phyloP scores from a whole-genome alignment of 1,284 basidiomycete species.

The Sanghuangporus sanghuang region DNA sequence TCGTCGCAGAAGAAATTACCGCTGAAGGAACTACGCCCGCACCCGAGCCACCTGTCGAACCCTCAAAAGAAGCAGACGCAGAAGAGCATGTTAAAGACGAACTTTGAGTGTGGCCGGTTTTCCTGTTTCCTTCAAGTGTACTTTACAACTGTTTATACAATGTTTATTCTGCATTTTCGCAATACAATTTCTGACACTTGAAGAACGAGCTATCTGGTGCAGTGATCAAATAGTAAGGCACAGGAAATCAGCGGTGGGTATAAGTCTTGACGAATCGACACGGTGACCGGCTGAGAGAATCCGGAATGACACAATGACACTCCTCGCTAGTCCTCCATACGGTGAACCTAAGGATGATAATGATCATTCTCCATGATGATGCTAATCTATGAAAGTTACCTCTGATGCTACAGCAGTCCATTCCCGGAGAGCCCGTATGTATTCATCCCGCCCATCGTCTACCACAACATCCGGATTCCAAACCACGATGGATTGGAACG shows the following conservation, averaged over 20 bases:
- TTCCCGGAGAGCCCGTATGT: conserved; percentile 57
- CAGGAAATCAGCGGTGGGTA: neutral
- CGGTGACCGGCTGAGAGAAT: neutral
- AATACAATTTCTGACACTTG: neutral
- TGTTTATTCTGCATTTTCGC: neutral
- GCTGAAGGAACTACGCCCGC: neutral
- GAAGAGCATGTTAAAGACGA: conserved; percentile 16
- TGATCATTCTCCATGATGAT: neutral
- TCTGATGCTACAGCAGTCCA: conserved; percentile 57
- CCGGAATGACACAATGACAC: neutral
- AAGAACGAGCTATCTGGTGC: neutral
- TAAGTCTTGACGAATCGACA: neutral
- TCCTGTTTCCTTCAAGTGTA: neutral
- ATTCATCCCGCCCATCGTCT: conserved; percentile 64
- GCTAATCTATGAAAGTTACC: conserved; percentile 29
- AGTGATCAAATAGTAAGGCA: no score
- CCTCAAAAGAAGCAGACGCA: neutral
- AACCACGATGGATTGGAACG: conserved; percentile 58
- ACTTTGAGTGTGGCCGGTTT: neutral
- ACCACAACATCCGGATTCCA: conserved; percentile 71
- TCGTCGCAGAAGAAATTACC: neutral
- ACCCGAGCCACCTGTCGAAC: neutral
- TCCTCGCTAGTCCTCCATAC: neutral
- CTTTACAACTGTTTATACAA: conserved; percentile 4
- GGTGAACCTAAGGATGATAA: neutral